A percentile compares a stretch with the other conserved stretches of the same genome.
phyloP scores from a whole-genome alignment of 2,329 filamentous ascomycete species.

The Aspergillus sp. region DNA sequence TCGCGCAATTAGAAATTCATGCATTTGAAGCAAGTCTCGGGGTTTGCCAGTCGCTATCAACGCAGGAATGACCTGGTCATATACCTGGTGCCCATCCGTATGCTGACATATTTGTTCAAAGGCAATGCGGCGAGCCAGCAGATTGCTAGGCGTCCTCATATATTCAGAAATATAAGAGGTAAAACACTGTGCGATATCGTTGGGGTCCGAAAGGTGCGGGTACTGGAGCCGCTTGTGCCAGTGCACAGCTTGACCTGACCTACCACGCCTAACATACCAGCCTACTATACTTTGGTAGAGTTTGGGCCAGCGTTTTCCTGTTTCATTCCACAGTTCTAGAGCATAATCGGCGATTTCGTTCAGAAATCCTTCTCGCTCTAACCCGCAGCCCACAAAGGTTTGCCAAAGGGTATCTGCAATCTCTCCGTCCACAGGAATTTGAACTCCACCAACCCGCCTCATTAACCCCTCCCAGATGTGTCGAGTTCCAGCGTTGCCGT shows the following conservation, averaged over 20 bases:
- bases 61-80: constrained; percentile 42
- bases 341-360: constrained; percentile 37
- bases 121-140: constrained; percentile 27
- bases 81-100: constrained; percentile 41
- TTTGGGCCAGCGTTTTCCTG: constrained; percentile 37
- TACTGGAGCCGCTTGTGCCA: constrained; percentile 41
- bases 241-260: constrained; percentile 29
- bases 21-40: constrained; percentile 47
- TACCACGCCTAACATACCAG: constrained; percentile 32
- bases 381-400: constrained; percentile 37
- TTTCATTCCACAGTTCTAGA: constrained; percentile 39
- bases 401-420: constrained; percentile 44
- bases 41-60: constrained; percentile 40
- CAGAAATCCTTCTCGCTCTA: constrained; percentile 35
- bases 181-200: constrained; percentile 33
- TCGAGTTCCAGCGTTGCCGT: constrained; percentile 43
- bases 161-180: constrained; percentile 24
- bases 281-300: constrained; percentile 42
- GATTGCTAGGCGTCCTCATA: constrained; percentile 17
- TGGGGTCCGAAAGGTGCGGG: constrained; percentile 29
- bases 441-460: constrained; percentile 27
- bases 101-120: constrained; percentile 46
- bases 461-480: constrained; percentile 43
- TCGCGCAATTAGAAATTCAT: constrained; percentile 42
- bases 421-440: constrained; percentile 37